Base-by-base conservation (phyloP, 306 rosid genomes). In the Prunus mongolica region DNA sequence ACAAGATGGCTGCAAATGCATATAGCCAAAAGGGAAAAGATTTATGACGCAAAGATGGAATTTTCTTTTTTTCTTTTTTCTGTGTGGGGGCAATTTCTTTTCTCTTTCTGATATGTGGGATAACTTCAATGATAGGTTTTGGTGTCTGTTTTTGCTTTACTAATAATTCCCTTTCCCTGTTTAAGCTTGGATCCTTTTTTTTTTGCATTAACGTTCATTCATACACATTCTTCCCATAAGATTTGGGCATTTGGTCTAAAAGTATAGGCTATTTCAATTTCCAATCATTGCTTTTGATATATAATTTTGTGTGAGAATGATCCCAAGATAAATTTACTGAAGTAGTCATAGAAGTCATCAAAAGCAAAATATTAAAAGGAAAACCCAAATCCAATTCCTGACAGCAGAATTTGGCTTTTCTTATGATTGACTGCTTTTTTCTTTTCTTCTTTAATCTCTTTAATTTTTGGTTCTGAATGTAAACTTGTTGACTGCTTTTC, bases 301-400 rank as follows among this genome's bases (percentile, higher is more conserved):
- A 81, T 80, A 78, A 80, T 84, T 83, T 87, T 81, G 90, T 88
- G 84, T 81, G 81, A 64, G 84, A 86, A 86, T 88, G 91, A 95
- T 95, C 96, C 97, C 92, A 85, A 89, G 72, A 77, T 73, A 69
- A 74, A 62, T 81, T 81, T 81, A 76, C 51, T 78, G 69, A 77
- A 80, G 83, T 81, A 88, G 89, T 87, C 97, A 95, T 89, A 81
- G 88, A 95, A 92, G 92, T 88, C 96, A 90, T 83, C 88, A 86
- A 91, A 92, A 90, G 91, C 86, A 86, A 88, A 71, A 79, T 78
- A 57, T 18, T 13, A 80, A 82, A 81, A 76, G 55, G 61, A 79
- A 82, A 84, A 78, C 69, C 60, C 56, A 85, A 79, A 84, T 85
- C 85, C 87, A 60, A 84, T 83, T 89, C 81, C 87, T 90, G 91